Base-by-base conservation (phyloP, 768 basidiomycete genomes). In the Mycena metata region DNA sequence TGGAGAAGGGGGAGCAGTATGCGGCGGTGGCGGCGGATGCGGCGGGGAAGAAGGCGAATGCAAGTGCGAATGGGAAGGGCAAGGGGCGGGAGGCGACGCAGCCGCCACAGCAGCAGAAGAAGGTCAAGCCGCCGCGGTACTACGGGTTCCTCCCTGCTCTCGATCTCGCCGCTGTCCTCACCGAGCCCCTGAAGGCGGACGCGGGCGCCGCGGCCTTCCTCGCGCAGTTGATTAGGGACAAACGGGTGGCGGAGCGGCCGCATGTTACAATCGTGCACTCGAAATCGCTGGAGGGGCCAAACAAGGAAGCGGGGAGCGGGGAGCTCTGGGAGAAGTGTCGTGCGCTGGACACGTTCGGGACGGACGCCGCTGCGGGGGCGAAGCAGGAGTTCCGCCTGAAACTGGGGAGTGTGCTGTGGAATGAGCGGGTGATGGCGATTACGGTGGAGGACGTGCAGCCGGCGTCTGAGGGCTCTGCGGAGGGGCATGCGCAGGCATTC, bases 181-280 rank as follows among this genome's bases (percentile, higher is more conserved):
- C 77, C 75, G 39, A 39, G 39, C 3, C 5, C 2, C 2, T 39
- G 5, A 39, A 39, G 12, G 70, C 93, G n/a, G 77, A 73, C 5
- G 77, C 70, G 19, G 83, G 79, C 35, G 39, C 39, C 11, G 39
- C 78, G 7, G 84, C 94, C 66, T 93, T 89, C 85, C 72, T 77
- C 0, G 56, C 72, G 10, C 74, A 96, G 35, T 81, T 84, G 62
- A 46, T 56, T 11, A 78, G 78, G 0, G 74, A 39, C 15, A 39
- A 81, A 6, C 83, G 93, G 26, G 78, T 97, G 16, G 76, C 86
- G 17, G 71, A 77, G 45, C 80, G 85, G 5, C 95, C 96, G 1
- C 98, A 99, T 79, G 84, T 98, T 63, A 99, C 97, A 2, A 81
- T 99, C 66, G 91, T 91, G 35, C 98, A 99, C 78, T 76, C 78